Base-by-base conservation (phyloP, 1,284 basidiomycete genomes). In the Trichosporon sp. region DNA sequence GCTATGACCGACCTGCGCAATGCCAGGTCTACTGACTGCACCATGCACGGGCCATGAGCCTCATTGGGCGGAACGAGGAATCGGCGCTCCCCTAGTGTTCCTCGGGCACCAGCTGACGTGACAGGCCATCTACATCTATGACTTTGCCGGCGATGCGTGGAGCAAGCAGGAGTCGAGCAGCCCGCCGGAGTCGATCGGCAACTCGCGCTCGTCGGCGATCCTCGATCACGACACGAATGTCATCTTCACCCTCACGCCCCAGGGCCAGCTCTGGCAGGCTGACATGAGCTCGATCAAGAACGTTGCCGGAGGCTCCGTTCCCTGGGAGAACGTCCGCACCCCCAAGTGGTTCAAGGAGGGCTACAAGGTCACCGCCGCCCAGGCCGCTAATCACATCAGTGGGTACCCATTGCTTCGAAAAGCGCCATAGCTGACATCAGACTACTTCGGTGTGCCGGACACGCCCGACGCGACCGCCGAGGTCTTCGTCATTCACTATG, bases 201-300 rank as follows among this genome's bases (percentile, higher is more conserved):
- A 77, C 69, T 79, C 81, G 46, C 79, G 83, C 70, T 83, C 81
- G 3, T 75, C 81, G 12, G 78, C 91, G 35, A 89, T 94, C 73
- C 88, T 95, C 51, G 93, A 96, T 84, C 93, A 94, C 77, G 93
- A 95, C 83, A 95, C 93, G 68, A 93, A 94, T 73, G 88, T 90
- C 72, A 90, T 94, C 85, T 93, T 81, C 79, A 79, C 82, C 26
- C 74, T 82, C 46, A 70, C 72, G 59, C 72, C 63, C 43, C 75
- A 68, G 1, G 75, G 78, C n/a, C 59, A 67, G n/a, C 68, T 73
- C 51, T 93, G 86, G 79, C 87, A 87, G 73, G 86, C 94, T 46
- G 88, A 93, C 80, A 88, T 95, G 87, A 86, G 84, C 19, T 76
- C 83, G 5, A 85, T 91, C 70, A 79, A 76, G 8, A 90, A 86